phyloP scores from a whole-genome alignment of 2,329 filamentous ascomycete species.

The Phialemoniopsis sp. region DNA sequence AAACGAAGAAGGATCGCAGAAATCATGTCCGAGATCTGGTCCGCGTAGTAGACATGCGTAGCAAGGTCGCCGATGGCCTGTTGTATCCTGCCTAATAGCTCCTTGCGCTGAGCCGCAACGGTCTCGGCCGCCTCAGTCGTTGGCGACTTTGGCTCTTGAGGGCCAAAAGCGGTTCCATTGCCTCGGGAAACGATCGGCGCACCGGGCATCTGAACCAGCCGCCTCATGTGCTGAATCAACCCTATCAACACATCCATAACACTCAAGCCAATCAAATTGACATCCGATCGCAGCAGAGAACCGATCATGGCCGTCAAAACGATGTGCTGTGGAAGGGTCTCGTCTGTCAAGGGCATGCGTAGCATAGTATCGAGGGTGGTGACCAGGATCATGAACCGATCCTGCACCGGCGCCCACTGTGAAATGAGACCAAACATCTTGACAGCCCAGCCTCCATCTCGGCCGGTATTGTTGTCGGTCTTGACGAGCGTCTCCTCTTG shows the following conservation, averaged over 20 bases:
- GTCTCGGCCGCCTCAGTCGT: conserved; percentile 24
- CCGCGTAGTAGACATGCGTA: conserved; percentile 93
- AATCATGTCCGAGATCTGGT: conserved; percentile 95
- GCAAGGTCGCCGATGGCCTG: conserved; percentile 85
- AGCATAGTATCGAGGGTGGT: conserved; percentile 75
- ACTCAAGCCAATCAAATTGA: conserved; percentile 92
- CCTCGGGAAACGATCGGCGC: conserved; percentile 23
- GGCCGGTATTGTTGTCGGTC: conserved; percentile 30
- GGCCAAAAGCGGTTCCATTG: conserved; percentile 13
- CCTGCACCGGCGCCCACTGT: conserved; percentile 88
- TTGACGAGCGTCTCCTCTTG: conserved; percentile 51
- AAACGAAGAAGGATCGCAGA: conserved; percentile 73
- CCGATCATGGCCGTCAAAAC: conserved; percentile 75
- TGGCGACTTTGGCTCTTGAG: conserved; percentile 18
- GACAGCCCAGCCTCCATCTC: conserved; percentile 70
- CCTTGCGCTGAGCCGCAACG: conserved; percentile 46
- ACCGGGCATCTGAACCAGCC: conserved; percentile 63
- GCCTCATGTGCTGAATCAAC: conserved; percentile 77
- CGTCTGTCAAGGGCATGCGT: conserved; percentile 63
- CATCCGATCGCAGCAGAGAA: conserved; percentile 77
- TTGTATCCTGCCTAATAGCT: conserved; percentile 68
- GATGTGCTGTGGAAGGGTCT: conserved; percentile 68
- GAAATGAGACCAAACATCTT: conserved; percentile 76
- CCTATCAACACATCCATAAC: conserved; percentile 92
- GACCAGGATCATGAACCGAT: conserved; percentile 86